Conservation (phyloP, 2,329 filamentous ascomycete species). For the Taxawa tesnikishii region DNA sequence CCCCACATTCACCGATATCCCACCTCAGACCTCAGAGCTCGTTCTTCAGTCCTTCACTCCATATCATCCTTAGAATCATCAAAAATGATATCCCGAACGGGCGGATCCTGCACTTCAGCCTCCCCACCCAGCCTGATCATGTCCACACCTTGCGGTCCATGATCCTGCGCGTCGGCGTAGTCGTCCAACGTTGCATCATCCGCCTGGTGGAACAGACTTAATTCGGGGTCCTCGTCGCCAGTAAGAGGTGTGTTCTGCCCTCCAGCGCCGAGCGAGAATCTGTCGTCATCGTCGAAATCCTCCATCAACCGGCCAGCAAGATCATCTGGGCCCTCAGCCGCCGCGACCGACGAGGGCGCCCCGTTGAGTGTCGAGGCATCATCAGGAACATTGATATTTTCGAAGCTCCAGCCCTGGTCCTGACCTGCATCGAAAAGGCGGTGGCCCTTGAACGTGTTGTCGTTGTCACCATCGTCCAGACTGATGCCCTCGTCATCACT, state of each 20-base stretch:
- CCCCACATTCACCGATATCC: too few species aligned
- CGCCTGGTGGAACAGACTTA: not conserved
- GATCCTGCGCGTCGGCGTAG: slow-evolving; percentile 13
- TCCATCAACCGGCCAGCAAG: too few species aligned
- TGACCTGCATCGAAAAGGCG: slow-evolving; percentile 1
- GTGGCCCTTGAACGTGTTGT: slow-evolving; percentile 1
- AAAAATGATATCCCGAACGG: slow-evolving; percentile 9
- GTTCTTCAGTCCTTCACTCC: too few species aligned
- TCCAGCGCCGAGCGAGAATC: not conserved
- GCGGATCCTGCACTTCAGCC: slow-evolving; percentile 5
- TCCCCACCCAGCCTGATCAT: not conserved
- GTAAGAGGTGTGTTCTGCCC: not conserved
- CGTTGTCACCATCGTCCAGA: slow-evolving; percentile 2
- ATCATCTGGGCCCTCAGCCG: too few species aligned
- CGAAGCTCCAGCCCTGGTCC: slow-evolving; percentile 3
- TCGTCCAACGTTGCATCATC: slow-evolving; percentile 16
- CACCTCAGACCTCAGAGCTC: too few species aligned
- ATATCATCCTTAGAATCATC: too few species aligned
- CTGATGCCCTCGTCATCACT: slow-evolving; percentile 4
- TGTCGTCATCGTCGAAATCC: slow-evolving; percentile 2
- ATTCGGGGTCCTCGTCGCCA: not conserved
- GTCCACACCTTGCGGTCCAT: slow-evolving; percentile 1
- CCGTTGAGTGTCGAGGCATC: too few species aligned
- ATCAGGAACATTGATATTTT: too few species aligned
- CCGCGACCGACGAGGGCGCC: too few species aligned